phyloP scores from a whole-genome alignment of 352 stramenopile species.

The Pythium vanterpoolii region DNA sequence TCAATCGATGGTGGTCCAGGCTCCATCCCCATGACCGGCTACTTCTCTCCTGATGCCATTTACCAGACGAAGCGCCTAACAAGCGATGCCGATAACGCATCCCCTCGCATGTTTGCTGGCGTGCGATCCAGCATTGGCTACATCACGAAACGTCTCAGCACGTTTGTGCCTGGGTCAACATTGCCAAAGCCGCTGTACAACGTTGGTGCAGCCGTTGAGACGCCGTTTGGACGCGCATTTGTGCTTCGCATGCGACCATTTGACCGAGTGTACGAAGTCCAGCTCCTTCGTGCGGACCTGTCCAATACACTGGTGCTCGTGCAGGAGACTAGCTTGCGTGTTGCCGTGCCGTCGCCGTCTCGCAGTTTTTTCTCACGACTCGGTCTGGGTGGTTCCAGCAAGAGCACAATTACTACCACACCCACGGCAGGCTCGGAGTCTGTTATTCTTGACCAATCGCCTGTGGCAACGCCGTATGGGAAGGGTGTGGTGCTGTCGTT shows the following conservation, averaged over 20 bases:
- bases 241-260: constrained; percentile 60
- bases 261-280: constrained; percentile 69
- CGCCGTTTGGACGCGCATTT: constrained; percentile 68
- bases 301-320: constrained; percentile 43
- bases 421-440: background rate
- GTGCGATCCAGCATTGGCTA: constrained; percentile 72
- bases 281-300: constrained; percentile 43
- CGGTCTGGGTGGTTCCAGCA: constrained; percentile 31
- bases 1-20: constrained; percentile 36
- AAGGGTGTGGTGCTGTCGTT: constrained; percentile 52
- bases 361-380: constrained; percentile 72
- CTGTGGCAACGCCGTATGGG: constrained; percentile 55
- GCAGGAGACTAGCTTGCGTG: constrained; percentile 49
- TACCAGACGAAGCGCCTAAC: constrained; percentile 33
- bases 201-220: constrained; percentile 57
- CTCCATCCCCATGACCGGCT: constrained; percentile 44
- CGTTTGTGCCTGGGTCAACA: constrained; percentile 51
- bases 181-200: constrained; percentile 46
- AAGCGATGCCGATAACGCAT: constrained; percentile 33
- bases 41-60: constrained; percentile 47
- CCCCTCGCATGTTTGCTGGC: constrained; percentile 68
- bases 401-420: constrained; percentile 11
- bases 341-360: constrained; percentile 50
- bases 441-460: constrained; percentile 29
- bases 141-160: constrained; percentile 78